A percentile compares a stretch with the other conserved stretches of the same genome.
phyloP scores from a whole-genome alignment of 139 green algal species.

The Eudorina sp. region DNA sequence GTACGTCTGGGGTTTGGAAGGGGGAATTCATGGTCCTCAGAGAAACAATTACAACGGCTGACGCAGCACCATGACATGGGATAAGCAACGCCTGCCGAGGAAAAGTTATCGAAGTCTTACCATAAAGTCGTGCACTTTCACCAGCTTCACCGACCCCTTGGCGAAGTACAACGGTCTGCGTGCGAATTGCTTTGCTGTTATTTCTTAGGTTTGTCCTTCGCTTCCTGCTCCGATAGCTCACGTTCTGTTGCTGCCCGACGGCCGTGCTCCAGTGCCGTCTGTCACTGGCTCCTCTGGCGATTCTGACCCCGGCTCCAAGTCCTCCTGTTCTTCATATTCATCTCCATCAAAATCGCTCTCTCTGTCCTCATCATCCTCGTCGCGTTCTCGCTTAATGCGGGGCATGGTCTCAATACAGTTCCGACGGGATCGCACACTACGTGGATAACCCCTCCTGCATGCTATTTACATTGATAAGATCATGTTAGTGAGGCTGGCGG shows the following conservation, averaged over 20 bases:
- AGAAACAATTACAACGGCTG: neutral
- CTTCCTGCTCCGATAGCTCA: neutral
- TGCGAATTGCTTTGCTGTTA: too few species aligned
- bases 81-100: neutral
- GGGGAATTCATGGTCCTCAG: neutral
- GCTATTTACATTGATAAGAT: neutral
- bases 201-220: neutral
- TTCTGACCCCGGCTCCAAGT: neutral
- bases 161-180: neutral
- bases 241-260: neutral
- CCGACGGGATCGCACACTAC: neutral
- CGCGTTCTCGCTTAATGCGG: neutral
- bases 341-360: constrained; percentile 1
- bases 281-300: neutral
- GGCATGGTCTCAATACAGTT: neutral
- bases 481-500: neutral
- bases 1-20: constrained; percentile 79
- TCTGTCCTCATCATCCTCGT: neutral
- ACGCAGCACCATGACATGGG: too few species aligned
- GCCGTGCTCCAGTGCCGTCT: neutral
- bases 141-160: neutral
- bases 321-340: neutral
- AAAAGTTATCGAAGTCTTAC: neutral
- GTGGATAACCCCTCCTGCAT: too few species aligned
- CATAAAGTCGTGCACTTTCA: constrained; percentile 28